These are phyloP conservation scores for Phytophthora tentaculata DNA, from an alignment of 352 stramenopile species.

Conservation along the genomic window DNA sequence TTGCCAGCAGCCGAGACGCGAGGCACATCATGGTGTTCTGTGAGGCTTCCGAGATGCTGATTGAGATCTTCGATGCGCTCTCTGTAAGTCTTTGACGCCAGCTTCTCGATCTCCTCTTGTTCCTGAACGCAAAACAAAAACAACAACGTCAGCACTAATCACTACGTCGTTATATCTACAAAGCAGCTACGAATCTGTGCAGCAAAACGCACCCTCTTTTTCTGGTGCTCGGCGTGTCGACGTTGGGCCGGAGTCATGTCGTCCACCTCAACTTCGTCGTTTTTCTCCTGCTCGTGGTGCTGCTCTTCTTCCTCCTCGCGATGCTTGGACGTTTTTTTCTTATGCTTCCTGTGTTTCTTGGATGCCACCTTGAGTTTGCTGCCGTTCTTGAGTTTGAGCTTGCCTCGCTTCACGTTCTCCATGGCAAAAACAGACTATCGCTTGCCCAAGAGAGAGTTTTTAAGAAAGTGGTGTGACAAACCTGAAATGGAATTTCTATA, in stretches of 20 bases:
- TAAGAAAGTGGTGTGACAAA: constrained; percentile 14
- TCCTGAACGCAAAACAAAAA: constrained; percentile 49
- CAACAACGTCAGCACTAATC: constrained; percentile 1
- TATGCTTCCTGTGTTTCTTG: constrained; percentile 67
- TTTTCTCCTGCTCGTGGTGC: constrained; percentile 23
- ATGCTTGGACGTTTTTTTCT: constrained; percentile 53
- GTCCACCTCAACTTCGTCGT: constrained; percentile 34
- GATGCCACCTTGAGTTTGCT: constrained; percentile 67
- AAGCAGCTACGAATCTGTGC: neutral
- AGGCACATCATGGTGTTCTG: constrained; percentile 98
- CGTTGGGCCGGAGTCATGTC: constrained; percentile 81
- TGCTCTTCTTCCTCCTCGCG: constrained; percentile 37
- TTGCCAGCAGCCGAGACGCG: constrained; percentile 92
- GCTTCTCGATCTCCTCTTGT: constrained; percentile 86
- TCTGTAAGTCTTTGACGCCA: constrained; percentile 89
- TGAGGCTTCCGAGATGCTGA: constrained; percentile 94
- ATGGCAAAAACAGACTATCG: too few species aligned
- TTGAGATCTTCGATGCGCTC: constrained; percentile 97
- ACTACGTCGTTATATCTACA: neutral
- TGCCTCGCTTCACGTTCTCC: constrained; percentile 85
- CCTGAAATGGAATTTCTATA: neutral
- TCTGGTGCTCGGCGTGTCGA: constrained; percentile 77
- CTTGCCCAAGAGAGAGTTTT: too few species aligned
- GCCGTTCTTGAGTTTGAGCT: constrained; percentile 82
- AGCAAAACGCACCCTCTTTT: constrained; percentile 68